Evolutionary conservation across 345 rosid species (phyloP).

Genomic region (Citrus cavaleriei): DNA sequence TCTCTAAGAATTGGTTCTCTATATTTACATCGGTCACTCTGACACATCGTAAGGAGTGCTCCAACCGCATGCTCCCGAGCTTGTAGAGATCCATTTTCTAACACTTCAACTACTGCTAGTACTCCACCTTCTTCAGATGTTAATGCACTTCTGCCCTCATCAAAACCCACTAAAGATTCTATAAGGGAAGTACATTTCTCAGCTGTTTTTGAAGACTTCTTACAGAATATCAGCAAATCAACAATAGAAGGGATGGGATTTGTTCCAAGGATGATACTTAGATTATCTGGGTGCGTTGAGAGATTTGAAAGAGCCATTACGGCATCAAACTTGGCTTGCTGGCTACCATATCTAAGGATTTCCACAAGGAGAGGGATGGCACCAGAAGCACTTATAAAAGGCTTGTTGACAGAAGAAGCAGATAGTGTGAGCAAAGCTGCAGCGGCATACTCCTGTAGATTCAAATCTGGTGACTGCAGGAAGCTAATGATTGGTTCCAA

Average conservation of each 20-base stretch:
- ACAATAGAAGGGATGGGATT: conserved; percentile 61
- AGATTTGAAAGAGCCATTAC: conserved; percentile 84
- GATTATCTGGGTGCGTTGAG: conserved; percentile 58
- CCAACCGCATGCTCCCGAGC: conserved; percentile 90
- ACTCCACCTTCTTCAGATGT: conserved; percentile 79
- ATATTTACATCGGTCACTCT: conserved; percentile 81
- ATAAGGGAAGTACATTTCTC: conserved; percentile 81
- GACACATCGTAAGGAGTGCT: conserved; percentile 67
- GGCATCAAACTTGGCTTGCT: conserved; percentile 74
- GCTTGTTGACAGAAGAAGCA: conserved; percentile 75
- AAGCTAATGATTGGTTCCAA: conserved; percentile 70
- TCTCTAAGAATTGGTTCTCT: conserved; percentile 89
- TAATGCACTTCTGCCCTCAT: conserved; percentile 63
- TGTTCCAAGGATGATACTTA: conserved; percentile 43
- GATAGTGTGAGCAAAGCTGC: conserved; percentile 89
- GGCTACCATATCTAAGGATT: conserved; percentile 61
- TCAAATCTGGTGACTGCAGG: conserved; percentile 53
- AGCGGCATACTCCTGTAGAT: conserved; percentile 73
- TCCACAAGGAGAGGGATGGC: conserved; percentile 81
- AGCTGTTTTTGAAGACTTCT: conserved; percentile 76
- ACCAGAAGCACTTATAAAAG: conserved; percentile 63
- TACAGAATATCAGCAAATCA: conserved; percentile 59
- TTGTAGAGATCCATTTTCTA: conserved; percentile 82
- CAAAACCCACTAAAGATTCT: conserved; percentile 74
- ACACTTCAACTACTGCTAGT: conserved; percentile 75